Evolutionary conservation across 768 basidiomycete species (phyloP).

Genomic region (Tremella yokohamensis): DNA sequence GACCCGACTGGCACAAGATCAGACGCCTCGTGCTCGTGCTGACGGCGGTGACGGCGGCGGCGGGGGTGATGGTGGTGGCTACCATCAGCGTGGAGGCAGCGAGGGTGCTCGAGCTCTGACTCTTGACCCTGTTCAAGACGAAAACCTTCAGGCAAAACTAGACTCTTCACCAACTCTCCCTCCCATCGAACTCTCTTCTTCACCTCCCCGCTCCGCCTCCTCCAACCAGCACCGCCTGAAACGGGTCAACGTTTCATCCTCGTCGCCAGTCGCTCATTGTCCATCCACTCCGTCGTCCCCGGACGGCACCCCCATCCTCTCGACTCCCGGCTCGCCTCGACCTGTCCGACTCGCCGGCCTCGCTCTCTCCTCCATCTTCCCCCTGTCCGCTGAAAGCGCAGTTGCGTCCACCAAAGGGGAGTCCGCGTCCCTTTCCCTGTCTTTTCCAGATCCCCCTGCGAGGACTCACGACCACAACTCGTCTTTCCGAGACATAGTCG

Average conservation of each 20-base stretch:
- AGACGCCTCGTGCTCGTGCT: no score
- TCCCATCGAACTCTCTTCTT: background rate
- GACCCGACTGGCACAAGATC: no score
- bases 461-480: no score
- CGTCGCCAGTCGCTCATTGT: background rate
- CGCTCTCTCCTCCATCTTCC: background rate
- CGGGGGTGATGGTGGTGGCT: background rate
- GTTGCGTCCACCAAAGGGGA: conserved; percentile 1
- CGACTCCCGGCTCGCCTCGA: background rate
- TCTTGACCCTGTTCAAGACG: background rate
- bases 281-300: background rate
- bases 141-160: conserved; percentile 1
- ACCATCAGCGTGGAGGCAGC: background rate
- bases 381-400: conserved; percentile 1
- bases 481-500: no score
- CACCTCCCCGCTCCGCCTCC: background rate
- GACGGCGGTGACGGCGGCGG: background rate
- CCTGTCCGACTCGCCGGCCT: conserved; percentile 1
- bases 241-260: background rate
- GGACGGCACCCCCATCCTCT: conserved; percentile 1
- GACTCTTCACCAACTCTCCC: conserved; percentile 6
- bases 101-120: conserved; percentile 1
- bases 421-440: background rate
- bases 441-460: background rate
- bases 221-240: background rate